Base-by-base conservation (phyloP, 2,329 filamentous ascomycete genomes). In the Geosmithia morbida region DNA sequence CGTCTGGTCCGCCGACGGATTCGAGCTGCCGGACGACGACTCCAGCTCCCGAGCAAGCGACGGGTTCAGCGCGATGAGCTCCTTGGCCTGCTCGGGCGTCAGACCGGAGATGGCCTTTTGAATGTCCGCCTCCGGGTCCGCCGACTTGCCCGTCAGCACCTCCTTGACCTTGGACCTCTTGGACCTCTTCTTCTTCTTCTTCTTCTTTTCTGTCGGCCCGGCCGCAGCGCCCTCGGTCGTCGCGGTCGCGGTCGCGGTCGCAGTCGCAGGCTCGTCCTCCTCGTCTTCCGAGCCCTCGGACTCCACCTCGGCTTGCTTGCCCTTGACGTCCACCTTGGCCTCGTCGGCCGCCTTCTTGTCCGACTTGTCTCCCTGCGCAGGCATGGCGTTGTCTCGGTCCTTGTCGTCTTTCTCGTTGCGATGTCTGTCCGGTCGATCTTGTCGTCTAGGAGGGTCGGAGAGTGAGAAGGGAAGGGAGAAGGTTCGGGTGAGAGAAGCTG, bases 41-140 rank as follows among this genome's bases (percentile, higher is more conserved):
- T 59, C 57, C 42, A 67, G 55, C 59, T 85, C 79, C 54, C 78
- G 74, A 51, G 81, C 76, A 55, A 89, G 70, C 2, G 78, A 79
- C n/a, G 82, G 83, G 60, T 89, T 81, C 56, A 87, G 78, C 47
- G 75, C 71, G 56, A 86, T 75, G 50, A 92, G 72, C 53, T 87
- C 78, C 50, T 77, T 62, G 51, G 81, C 65, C 58, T 83, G 76
- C 51, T 76, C 66, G 41, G 71, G 67, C 29, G 72, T 74, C 48
- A 82, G 66, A 44, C 67, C 68, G 30, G 68, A 65, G 49, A 80
- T 65, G 45, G 75, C 71, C 54, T 74, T 71, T 55, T 72, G 69
- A 47, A 70, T 58, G 16, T 68, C 61, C 45, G 62, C 58, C 51
- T 68, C 60, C 40, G 61, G 57, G 42, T 66, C 61, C 40, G 54